These are phyloP conservation scores for Rhododendron henanense DNA, from an alignment of 148 eudicot species.

Conservation along the genomic window DNA sequence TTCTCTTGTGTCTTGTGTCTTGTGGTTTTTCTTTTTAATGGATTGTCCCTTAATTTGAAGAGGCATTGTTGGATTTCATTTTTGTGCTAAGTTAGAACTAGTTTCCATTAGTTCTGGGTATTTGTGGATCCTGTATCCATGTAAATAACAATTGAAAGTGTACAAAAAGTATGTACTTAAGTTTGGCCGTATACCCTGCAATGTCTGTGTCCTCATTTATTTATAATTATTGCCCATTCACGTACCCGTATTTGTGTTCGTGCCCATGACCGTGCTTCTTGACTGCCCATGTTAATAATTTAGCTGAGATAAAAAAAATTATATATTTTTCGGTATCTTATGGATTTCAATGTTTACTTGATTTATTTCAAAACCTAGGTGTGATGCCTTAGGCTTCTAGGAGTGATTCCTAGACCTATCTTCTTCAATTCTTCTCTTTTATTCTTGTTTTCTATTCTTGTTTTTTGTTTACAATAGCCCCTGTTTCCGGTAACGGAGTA, in stretches of 20 bases:
- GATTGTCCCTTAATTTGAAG: background rate
- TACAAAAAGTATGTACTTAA: background rate
- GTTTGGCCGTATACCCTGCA: background rate
- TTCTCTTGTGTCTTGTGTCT: background rate
- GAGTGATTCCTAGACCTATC: background rate
- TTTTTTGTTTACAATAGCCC: background rate
- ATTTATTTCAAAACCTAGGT: background rate
- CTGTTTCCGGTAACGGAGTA: background rate
- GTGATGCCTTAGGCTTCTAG: background rate
- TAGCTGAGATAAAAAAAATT: background rate
- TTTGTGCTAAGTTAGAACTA: background rate
- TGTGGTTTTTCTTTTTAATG: background rate
- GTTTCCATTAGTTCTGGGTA: background rate
- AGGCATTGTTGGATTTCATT: background rate
- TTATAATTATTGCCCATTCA: no score
- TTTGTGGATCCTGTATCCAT: background rate
- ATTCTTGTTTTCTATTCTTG: background rate
- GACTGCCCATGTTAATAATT: background rate
- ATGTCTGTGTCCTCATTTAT: background rate
- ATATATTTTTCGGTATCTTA: background rate
- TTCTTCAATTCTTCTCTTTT: background rate
- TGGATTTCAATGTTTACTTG: background rate
- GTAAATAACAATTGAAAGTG: background rate
- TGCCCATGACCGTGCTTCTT: background rate
- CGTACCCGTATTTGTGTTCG: background rate